These are phyloP conservation scores for Globisporangium echinulatum DNA, from an alignment of 352 stramenopile species.

Conservation along the genomic window DNA sequence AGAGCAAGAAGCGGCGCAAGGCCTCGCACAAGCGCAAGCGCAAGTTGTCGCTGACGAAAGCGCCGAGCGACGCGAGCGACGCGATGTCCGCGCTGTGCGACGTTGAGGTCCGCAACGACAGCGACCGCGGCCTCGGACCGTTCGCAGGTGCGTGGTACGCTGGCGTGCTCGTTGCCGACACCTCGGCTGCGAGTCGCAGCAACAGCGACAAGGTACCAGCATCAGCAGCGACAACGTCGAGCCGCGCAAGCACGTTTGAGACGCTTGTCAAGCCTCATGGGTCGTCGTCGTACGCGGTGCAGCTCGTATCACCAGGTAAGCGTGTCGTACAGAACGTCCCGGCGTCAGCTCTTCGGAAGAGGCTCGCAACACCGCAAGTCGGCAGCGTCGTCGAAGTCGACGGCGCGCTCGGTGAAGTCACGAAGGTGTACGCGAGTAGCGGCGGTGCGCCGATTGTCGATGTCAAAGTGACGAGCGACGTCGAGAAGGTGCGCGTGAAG, in stretches of 20 bases:
- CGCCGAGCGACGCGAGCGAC: constrained; percentile 7
- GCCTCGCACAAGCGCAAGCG: constrained; percentile 53
- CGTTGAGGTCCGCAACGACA: constrained; percentile 53
- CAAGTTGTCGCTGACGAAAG: constrained; percentile 21
- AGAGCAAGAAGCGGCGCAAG: constrained; percentile 56
- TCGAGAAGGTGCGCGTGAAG: constrained; percentile 50
- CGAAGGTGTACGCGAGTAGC: constrained; percentile 25
- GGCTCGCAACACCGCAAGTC: constrained; percentile 34
- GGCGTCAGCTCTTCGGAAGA: constrained; percentile 30
- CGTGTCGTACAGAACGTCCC: constrained; percentile 42
- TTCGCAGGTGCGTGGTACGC: constrained; percentile 59
- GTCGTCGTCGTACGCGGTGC: constrained; percentile 26
- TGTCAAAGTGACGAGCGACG: constrained; percentile 37
- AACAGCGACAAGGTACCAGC: not conserved
- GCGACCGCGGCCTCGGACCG: constrained; percentile 23
- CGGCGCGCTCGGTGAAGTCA: constrained; percentile 55
- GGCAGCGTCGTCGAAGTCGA: constrained; percentile 72
- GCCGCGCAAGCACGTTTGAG: constrained; percentile 10
- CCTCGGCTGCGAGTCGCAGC: not conserved
- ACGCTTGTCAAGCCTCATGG: constrained; percentile 10
- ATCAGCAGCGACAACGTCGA: not conserved
- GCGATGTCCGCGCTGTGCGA: constrained; percentile 14
- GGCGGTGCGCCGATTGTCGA: constrained; percentile 23
- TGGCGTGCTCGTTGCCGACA: constrained; percentile 23
- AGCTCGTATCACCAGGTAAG: constrained; percentile 24